Evolutionary conservation across 306 rosid species (phyloP).

Genomic region (Gastrolobium villosum): DNA sequence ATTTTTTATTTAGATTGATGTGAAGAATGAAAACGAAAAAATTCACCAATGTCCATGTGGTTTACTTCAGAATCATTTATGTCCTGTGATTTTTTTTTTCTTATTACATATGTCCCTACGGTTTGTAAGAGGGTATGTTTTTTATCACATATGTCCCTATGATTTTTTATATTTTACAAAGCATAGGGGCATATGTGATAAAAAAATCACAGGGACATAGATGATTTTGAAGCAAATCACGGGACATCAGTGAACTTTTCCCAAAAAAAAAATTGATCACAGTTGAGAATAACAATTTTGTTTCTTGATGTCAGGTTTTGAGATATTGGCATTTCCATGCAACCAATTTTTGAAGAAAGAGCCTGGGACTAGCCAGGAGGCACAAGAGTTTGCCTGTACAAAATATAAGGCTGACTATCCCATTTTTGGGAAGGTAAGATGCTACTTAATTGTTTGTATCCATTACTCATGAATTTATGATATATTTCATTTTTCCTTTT

Average conservation of each 20-base stretch:
- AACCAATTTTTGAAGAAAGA: conserved; percentile 91
- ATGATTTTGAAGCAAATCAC: no score
- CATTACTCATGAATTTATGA: neutral
- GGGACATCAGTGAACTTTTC: no score
- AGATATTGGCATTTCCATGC: conserved; percentile 97
- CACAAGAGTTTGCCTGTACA: conserved; percentile 78
- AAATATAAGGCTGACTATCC: conserved; percentile 91
- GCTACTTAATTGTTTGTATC: conserved; percentile 1
- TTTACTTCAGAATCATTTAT: no score
- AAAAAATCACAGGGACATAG: no score
- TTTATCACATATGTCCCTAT: no score
- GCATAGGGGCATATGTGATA: no score
- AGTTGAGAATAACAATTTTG: neutral
- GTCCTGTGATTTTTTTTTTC: no score
- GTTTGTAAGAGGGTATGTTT: no score
- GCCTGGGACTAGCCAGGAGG: conserved; percentile 84
- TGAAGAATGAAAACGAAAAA: no score
- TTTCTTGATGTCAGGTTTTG: conserved; percentile 66
- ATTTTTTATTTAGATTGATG: neutral
- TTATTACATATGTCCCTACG: no score
- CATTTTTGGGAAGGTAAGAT: conserved; percentile 82
- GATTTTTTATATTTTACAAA: no score
- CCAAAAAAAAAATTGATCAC: neutral
- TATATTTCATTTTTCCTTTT: neutral
- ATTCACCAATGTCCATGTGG: no score